Percentiles rank a stretch among this genome's conserved stretches.
phyloP scores from a whole-genome alignment of 202 grass and related monocot genomes.

The Cymbopogon flexuosus region DNA sequence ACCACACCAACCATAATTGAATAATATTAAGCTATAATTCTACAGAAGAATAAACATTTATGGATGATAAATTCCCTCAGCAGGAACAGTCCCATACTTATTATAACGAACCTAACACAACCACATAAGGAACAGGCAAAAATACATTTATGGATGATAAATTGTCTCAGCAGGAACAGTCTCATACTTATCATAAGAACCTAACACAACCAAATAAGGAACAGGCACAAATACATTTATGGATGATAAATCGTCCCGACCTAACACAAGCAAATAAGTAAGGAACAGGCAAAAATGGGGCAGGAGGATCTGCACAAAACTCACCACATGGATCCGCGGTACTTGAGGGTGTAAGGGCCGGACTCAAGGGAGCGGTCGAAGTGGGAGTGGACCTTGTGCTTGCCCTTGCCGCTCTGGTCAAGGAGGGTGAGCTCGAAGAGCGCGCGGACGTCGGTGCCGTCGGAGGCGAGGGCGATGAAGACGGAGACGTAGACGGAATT shows the following conservation, averaged over 20 bases:
- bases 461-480: constrained; percentile 71
- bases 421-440: constrained; percentile 77
- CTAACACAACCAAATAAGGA: background rate
- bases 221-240: background rate
- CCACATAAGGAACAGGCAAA: too few relatives aligned
- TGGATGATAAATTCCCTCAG: background rate
- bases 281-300: background rate
- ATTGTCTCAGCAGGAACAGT: background rate
- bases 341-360: constrained; percentile 85
- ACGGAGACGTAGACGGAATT: constrained; percentile 61
- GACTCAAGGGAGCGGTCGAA: constrained; percentile 89
- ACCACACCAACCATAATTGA: background rate
- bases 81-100: background rate
- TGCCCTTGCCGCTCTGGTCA: constrained; percentile 78
- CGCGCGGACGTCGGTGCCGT: constrained; percentile 69
- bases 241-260: background rate
- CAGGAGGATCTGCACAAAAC: background rate
- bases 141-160: background rate
- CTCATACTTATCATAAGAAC: background rate
- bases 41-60: background rate
- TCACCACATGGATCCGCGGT: constrained; percentile 96
- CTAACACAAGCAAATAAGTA: background rate
- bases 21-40: background rate
- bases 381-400: constrained; percentile 86
- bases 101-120: background rate